Evolutionary conservation across 768 basidiomycete species (phyloP), one percentile per base, ranked within the genome.

Genomic region (Chiua virens): DNA sequence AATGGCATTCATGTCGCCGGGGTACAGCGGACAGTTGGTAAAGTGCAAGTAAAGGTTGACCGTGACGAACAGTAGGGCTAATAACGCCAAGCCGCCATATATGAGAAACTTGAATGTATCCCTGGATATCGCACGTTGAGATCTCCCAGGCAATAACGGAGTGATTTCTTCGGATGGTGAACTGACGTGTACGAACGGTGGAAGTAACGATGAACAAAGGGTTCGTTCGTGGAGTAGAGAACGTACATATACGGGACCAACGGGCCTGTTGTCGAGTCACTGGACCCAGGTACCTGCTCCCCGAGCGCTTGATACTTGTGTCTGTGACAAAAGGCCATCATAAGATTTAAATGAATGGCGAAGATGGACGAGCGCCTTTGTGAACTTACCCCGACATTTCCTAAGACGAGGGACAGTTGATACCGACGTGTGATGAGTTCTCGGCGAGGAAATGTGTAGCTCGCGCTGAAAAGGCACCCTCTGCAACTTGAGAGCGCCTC

Each of bases 141-240:
- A n/a, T 32, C 30, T 47, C 10, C 49, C 61, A 1, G 46, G 49
- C 2, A 63, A 17, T n/a, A 61, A 25, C 3, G 53, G 53, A 1
- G 38, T 36, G 5, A 30, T 22, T 40, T 61, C 57, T 32, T 49
- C 50, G 5, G 49, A 37, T 1, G 56, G n/a, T n/a, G n/a, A n/a
- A 15, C 49, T 55, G 17, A 18, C 8, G 9, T 3, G 5, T 2
- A 17, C 1, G 10, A 15, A 28, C 1, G 30, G 13, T n/a, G 3
- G 22, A 20, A 11, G 22, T 20, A 17, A 14, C n/a, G n/a, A 17
- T 22, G 20, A 22, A 30, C 15, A 20, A 14, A 30, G 3, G 30
- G 10, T 30, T 30, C 30, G 3, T 30, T 2, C 11, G 6, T 2
- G 30, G 2, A 30, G 30, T 7, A 11, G 30, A 30, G 3, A 11